Conservation (phyloP, 1,139 yeast species). For the Kodamaea alishanica region DNA sequence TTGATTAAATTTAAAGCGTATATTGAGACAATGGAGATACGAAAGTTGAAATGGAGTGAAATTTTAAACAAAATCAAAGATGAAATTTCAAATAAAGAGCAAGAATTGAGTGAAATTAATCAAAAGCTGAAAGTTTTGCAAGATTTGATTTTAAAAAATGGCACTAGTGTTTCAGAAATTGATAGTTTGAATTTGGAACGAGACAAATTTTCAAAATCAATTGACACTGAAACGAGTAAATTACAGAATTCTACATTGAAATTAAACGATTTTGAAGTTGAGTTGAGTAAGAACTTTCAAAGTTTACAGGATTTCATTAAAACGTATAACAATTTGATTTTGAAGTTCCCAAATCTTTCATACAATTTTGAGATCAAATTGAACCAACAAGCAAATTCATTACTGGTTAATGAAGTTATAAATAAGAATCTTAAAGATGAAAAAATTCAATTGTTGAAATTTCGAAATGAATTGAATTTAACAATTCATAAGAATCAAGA, state of each 20-base stretch:
- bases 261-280: slow-evolving; percentile 45
- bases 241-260: slow-evolving; percentile 34
- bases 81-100: slow-evolving; percentile 50
- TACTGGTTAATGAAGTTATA: slow-evolving; percentile 30
- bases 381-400: slow-evolving; percentile 24
- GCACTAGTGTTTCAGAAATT: slow-evolving; percentile 59
- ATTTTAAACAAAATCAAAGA: slow-evolving; percentile 51
- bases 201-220: slow-evolving; percentile 52
- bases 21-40: slow-evolving; percentile 60
- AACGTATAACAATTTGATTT: slow-evolving; percentile 54
- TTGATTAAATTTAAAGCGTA: slow-evolving; percentile 66
- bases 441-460: slow-evolving; percentile 39
- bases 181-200: slow-evolving; percentile 61
- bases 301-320: slow-evolving; percentile 49
- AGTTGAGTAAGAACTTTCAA: slow-evolving; percentile 47
- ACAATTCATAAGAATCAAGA: slow-evolving; percentile 55
- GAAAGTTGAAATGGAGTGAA: slow-evolving; percentile 63
- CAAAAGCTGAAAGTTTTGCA: slow-evolving; percentile 47
- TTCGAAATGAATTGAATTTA: slow-evolving; percentile 47
- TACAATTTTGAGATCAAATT: slow-evolving; percentile 29
- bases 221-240: slow-evolving; percentile 48
- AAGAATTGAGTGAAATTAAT: slow-evolving; percentile 40
- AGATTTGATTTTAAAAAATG: slow-evolving; percentile 47
- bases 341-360: slow-evolving; percentile 34
- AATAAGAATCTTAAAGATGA: slow-evolving; percentile 34